These are phyloP conservation scores for Beauveria pseudobassiana DNA, from an alignment of 2,329 filamentous ascomycete genomes.

Conservation along the genomic window DNA sequence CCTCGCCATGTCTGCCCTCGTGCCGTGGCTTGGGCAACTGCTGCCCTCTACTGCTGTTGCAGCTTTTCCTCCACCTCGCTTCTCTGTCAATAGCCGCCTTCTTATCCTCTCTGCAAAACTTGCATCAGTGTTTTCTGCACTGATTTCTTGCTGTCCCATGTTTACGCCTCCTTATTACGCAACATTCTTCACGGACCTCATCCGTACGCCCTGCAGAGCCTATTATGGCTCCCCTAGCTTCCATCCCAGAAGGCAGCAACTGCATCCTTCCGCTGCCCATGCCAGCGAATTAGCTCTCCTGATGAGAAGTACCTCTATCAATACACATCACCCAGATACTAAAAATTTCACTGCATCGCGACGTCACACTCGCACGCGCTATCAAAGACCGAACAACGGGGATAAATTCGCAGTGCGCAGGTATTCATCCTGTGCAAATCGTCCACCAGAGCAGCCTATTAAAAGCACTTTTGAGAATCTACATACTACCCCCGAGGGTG, in stretches of 20 bases:
- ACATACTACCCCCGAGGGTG: conserved; percentile 1
- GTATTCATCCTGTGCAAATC: not conserved
- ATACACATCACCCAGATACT: conserved; percentile 18
- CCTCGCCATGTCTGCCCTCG: not conserved
- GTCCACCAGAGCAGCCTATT: not conserved
- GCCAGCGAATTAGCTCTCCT: conserved; percentile 10
- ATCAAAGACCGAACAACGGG: conserved; percentile 4
- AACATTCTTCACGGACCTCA: conserved; percentile 12
- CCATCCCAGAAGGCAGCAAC: conserved; percentile 20
- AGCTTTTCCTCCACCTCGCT: not conserved
- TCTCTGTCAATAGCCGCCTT: not conserved
- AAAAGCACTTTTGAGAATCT: conserved; percentile 1
- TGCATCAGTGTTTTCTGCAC: conserved; percentile 1
- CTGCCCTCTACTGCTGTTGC: not conserved
- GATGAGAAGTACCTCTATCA: conserved; percentile 13
- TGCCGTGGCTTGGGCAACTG: not conserved
- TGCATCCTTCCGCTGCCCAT: conserved; percentile 15
- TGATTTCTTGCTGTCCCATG: conserved; percentile 10
- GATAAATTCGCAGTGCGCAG: not conserved
- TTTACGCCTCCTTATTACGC: conserved; percentile 11
- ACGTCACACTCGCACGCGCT: conserved; percentile 18
- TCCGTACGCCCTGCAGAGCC: not conserved
- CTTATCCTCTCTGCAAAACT: not conserved
- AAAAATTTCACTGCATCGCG: conserved; percentile 22
- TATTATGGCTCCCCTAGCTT: conserved; percentile 24